phyloP scores from a whole-genome alignment of 805 yeast species.

The Kurtzmaniella cleridarum region DNA sequence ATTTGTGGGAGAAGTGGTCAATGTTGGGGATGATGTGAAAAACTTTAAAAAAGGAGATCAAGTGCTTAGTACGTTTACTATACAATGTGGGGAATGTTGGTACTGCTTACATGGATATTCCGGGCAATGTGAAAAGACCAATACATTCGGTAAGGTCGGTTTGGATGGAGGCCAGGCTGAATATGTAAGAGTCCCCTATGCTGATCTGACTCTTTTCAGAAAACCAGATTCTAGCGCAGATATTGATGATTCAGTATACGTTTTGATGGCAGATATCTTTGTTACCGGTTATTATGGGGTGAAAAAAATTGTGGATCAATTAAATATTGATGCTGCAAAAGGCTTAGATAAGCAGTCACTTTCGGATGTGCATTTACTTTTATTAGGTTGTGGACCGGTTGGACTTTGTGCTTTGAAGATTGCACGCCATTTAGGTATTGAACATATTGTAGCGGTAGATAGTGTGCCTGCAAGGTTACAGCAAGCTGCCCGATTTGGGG shows the following conservation, averaged over 20 bases:
- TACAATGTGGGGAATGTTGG: conserved; percentile 58
- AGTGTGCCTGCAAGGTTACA: conserved; percentile 42
- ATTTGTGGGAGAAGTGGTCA: conserved; percentile 39
- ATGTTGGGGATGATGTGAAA: conserved; percentile 27
- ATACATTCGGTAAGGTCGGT: conserved; percentile 53
- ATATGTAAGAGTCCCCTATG: conserved; percentile 53
- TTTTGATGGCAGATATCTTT: conserved; percentile 60
- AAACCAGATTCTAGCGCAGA: conserved; percentile 27
- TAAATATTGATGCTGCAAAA: conserved; percentile 25
- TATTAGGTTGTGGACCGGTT: conserved; percentile 59
- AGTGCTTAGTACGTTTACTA: conserved; percentile 46
- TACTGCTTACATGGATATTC: conserved; percentile 51
- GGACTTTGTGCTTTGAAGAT: conserved; percentile 49
- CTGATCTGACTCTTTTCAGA: conserved; percentile 44
- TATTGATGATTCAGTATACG: conserved; percentile 40
- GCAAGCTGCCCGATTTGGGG: conserved; percentile 44
- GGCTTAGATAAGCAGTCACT: conserved; percentile 7
- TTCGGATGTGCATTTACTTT: conserved; percentile 36
- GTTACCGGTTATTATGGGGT: conserved; percentile 61
- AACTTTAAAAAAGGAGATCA: conserved; percentile 40
- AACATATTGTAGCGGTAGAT: conserved; percentile 43
- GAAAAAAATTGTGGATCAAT: conserved; percentile 40
- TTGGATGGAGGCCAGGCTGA: conserved; percentile 63
- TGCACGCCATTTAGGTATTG: conserved; percentile 40
- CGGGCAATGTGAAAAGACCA: conserved; percentile 49